These are phyloP conservation scores for Nicotiana otophora DNA, from an alignment of 257 asterid genomes.

Conservation along the genomic window DNA sequence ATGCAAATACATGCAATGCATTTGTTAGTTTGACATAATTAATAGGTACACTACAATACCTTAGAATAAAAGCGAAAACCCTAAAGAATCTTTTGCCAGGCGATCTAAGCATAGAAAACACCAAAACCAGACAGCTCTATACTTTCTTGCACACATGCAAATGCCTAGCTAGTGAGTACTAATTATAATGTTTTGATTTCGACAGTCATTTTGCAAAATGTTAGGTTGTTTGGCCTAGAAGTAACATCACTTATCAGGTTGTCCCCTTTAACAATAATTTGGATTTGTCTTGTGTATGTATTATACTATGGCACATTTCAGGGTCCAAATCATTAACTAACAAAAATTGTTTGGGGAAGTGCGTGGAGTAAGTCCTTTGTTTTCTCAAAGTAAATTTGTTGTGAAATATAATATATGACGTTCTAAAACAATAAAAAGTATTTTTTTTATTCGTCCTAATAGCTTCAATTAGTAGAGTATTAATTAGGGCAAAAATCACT, in stretches of 20 bases:
- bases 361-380: no score
- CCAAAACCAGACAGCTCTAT: neutral
- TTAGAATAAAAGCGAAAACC: neutral
- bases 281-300: no score
- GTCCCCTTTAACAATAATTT: neutral
- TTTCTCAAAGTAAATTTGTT: neutral
- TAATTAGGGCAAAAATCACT: no score
- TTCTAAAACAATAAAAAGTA: no score
- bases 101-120: no score
- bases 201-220: neutral
- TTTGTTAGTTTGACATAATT: no score
- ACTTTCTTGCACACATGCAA: neutral
- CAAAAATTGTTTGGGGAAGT: no score
- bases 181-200: neutral
- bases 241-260: neutral
- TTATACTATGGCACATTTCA: no score
- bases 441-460: no score
- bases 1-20: no score
- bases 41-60: neutral
- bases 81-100: neutral
- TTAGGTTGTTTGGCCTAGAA: neutral
- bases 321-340: no score
- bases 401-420: neutral
- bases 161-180: neutral
- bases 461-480: no score